phyloP scores from a whole-genome alignment of 768 basidiomycete genomes.

The Strobilomyces confusus region DNA sequence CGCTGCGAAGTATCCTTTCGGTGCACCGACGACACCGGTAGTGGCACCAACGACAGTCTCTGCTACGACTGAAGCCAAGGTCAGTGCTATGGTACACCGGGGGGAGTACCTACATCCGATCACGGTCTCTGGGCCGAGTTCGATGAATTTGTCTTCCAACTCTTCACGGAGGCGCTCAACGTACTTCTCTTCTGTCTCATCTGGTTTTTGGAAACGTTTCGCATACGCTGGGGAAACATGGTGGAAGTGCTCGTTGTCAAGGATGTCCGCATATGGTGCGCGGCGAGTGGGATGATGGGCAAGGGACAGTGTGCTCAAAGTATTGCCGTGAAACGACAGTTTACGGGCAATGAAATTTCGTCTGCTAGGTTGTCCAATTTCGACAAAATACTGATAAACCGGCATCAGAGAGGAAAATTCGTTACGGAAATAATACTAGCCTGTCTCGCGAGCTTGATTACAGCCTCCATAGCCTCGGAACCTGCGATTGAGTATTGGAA shows the following conservation, averaged over 20 bases:
- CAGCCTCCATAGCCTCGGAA: constrained; percentile 86
- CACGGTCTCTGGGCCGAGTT: constrained; percentile 77
- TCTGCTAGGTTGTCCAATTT: constrained; percentile 65
- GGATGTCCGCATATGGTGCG: constrained; percentile 59
- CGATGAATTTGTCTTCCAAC: constrained; percentile 80
- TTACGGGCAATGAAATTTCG: constrained; percentile 75
- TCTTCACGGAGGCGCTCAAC: constrained; percentile 74
- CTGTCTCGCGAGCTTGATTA: constrained; percentile 79
- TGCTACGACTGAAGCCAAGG: constrained; percentile 54
- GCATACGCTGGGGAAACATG: constrained; percentile 88
- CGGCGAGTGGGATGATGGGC: constrained; percentile 66
- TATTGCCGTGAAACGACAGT: constrained; percentile 85
- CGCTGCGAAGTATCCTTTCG: constrained; percentile 81
- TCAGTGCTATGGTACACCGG: background rate
- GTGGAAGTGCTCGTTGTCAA: constrained; percentile 66
- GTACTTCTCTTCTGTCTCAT: constrained; percentile 77
- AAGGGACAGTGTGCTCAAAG: constrained; percentile 64
- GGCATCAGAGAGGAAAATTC: constrained; percentile 6
- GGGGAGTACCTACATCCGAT: constrained; percentile 60
- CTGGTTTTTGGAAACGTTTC: constrained; percentile 64
- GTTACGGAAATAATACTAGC: constrained; percentile 33
- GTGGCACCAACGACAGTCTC: constrained; percentile 88
- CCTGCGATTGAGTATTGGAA: constrained; percentile 41
- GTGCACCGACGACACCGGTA: constrained; percentile 69
- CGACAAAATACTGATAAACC: constrained; percentile 56